These are phyloP conservation scores for Colletotrichum sp. DNA, from an alignment of 2,329 filamentous ascomycete species.

Conservation along the genomic window DNA sequence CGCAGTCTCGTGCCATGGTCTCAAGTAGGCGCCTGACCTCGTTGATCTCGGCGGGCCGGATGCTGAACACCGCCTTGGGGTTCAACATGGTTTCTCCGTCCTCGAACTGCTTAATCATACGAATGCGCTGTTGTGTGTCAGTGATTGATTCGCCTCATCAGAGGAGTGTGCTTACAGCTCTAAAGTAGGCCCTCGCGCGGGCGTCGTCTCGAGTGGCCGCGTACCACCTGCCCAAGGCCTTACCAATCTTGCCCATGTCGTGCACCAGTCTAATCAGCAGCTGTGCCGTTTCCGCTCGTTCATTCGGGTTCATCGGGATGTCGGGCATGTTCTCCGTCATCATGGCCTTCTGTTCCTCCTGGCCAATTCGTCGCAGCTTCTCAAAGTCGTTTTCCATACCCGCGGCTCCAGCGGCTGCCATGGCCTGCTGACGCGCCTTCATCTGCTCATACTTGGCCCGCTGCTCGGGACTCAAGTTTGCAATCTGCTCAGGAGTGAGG, in stretches of 20 bases:
- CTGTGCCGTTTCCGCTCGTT: constrained; percentile 46
- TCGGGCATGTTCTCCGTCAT: constrained; percentile 45
- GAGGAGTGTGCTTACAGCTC: constrained; percentile 46
- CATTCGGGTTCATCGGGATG: constrained; percentile 51
- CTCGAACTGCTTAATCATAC: constrained; percentile 57
- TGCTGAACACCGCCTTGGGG: constrained; percentile 55
- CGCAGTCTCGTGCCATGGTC: constrained; percentile 56
- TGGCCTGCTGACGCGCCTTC: constrained; percentile 24
- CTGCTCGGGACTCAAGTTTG: constrained; percentile 48
- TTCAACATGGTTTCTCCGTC: constrained; percentile 52
- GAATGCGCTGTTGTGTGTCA: constrained; percentile 53
- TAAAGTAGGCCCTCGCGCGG: constrained; percentile 58
- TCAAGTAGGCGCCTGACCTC: constrained; percentile 51
- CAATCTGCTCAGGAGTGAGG: constrained; percentile 42
- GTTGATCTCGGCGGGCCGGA: constrained; percentile 57
- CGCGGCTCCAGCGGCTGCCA: constrained; percentile 11
- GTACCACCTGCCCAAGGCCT: constrained; percentile 53
- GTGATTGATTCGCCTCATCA: constrained; percentile 11
- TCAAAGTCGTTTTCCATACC: constrained; percentile 12
- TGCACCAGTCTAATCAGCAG: constrained; percentile 46
- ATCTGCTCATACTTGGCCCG: constrained; percentile 47
- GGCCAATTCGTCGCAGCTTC: constrained; percentile 38
- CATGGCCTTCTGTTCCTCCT: constrained; percentile 46
- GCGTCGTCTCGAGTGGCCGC: constrained; percentile 51
- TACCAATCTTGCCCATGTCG: constrained; percentile 51